Base-by-base conservation (phyloP, 2,329 filamentous ascomycete species). In the Botryotinia globosa region DNA sequence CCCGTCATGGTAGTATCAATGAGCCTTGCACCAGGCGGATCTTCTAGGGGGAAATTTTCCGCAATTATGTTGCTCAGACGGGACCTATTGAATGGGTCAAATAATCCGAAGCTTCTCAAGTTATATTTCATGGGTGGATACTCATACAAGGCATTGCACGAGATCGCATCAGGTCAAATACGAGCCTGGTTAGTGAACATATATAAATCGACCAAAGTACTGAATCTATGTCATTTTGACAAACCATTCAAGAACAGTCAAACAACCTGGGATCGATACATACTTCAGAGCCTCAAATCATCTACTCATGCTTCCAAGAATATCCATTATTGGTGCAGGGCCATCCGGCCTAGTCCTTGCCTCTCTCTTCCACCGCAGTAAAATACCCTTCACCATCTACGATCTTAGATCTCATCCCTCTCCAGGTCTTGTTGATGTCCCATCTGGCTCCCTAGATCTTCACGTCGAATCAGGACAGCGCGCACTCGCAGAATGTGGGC, bases 331-430 rank as follows among this genome's bases (percentile, higher is more conserved):
- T 44, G 85, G 85, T 69, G 84, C 78, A 18, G 85, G 85, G 18
- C 85, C 84, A 0, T 80, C 80, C 1, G 86, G 86, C 42, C 82
- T 88, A 0, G 84, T 84, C 1, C 81, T 88, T 8, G 85, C 81
- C 37, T 79, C 81, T 34, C 81, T 87, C 20, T 83, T 88, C 7
- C 82, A 85, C 73, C 77, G 81, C 67, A 76, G 81, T 51, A 74
- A 77, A 68, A 77, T 83, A 58, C 78, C 78, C 4, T 80, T 79
- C 69, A 81, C 78, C 5, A 77, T 84, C 63, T 83, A 79, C 51
- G 83, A 84, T 56, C 77, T 81, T 1, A 81, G 81, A 22, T 71
- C 76, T 1, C 75, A 75, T 18, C 81, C 80, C 16, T 79, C 77
- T 1, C 68, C 74, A 0, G 75, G 76, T 3, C 78, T 79, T 18